Evolutionary conservation across 768 basidiomycete genomes (phyloP).

Genomic region (Mycena maculata): DNA sequence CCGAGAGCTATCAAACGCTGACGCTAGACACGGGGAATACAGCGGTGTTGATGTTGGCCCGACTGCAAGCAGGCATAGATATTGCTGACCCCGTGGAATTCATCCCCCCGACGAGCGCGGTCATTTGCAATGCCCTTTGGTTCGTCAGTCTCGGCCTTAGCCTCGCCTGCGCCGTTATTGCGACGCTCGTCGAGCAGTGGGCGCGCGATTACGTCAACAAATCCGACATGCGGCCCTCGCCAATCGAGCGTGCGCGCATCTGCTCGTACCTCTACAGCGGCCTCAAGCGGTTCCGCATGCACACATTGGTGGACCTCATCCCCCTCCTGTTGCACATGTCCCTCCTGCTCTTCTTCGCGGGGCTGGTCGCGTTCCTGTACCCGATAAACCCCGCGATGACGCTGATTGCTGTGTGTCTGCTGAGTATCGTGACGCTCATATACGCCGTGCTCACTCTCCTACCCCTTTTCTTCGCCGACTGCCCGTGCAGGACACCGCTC

Average conservation of each 20-base stretch:
- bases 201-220: not conserved
- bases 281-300: constrained; percentile 3
- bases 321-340: constrained; percentile 10
- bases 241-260: not conserved
- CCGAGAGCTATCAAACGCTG: constrained; percentile 14
- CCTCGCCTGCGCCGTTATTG: constrained; percentile 4
- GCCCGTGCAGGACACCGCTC: not conserved
- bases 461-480: not conserved
- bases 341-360: constrained; percentile 8
- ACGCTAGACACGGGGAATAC: not conserved
- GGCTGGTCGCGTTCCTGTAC: constrained; percentile 3
- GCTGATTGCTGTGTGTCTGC: not conserved
- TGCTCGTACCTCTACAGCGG: constrained; percentile 5
- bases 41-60: too few relatives aligned
- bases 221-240: not conserved
- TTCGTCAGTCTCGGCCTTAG: constrained; percentile 12
- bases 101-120: not conserved
- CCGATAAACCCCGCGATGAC: not conserved
- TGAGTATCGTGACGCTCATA: not conserved
- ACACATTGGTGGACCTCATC: not conserved
- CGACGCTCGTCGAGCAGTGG: not conserved
- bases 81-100: not conserved
- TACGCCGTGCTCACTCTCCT: not conserved
- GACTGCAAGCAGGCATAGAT: not conserved
- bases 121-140: constrained; percentile 6